Evolutionary conservation across 371 early-diverging fungal species (phyloP), one percentile per base, ranked within the genome.

Genomic region (Mortierella sp.): DNA sequence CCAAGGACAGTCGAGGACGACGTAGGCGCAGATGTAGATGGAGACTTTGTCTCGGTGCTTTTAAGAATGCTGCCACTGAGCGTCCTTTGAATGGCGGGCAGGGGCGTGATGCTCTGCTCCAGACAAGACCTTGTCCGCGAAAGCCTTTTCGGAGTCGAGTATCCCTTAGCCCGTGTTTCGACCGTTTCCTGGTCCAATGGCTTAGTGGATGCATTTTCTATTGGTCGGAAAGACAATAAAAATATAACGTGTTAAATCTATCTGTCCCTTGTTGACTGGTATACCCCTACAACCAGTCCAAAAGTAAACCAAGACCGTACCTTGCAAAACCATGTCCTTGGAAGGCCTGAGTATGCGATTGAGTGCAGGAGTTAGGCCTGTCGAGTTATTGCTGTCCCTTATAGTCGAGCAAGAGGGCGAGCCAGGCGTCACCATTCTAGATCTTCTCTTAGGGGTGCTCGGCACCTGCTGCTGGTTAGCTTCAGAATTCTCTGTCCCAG

Each of bases 291-390:
- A n/a, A n/a, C n/a, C n/a, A n/a, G n/a, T n/a, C n/a, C n/a, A n/a
- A n/a, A n/a, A n/a, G n/a, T n/a, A n/a, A 44, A 37, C 8, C 24
- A 27, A 15, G 17, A 8, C n/a, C 24, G 42, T 27, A 28, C 27
- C 30, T 12, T 39, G 15, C 19, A 15, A 14, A 12, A 19, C 19
- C 44, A 21, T 60, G 60, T 60, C 60, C 26, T 60, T 71, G 42
- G 53, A 32, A 4, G 48, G 47, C 39, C 60, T 64, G 27, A 71
- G 50, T 50, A 64, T 55, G 30, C 65, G 58, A 39, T 59, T 64
- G 47, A 71, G 39, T 17, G 50, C 42, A 15, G 71, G 71, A 5
- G 71, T 71, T 48, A 71, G 47, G 39, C 71, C 71, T 8, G 71
- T 70, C 12, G 53, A 55, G 32, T 60, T 64, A 47, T 60, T 50